Base-by-base conservation (phyloP, 2,329 filamentous ascomycete species). In the Leptographium radiaticola region DNA sequence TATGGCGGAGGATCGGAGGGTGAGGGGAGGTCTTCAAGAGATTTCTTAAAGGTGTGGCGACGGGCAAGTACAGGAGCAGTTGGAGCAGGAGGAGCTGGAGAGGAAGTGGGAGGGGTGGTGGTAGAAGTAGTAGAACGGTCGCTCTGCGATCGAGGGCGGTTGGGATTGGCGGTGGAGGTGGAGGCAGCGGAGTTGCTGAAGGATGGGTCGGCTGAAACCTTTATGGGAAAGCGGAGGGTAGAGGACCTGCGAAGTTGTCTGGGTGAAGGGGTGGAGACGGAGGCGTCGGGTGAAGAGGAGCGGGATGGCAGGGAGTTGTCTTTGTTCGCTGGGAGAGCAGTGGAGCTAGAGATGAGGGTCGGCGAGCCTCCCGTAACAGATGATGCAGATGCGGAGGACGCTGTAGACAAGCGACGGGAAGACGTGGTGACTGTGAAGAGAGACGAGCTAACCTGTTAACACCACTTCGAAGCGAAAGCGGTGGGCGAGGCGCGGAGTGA, bases 191-290 rank as follows among this genome's bases (percentile, higher is more conserved):
- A 18, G 53, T n/a, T 44, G 20, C 4, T 31, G 15, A 52, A 47
- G 12, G 56, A 49, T 15, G 55, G 51, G 18, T 57, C 55, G 48
- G 54, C 52, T 15, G 56, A 56, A 45, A 59, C 47, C 48, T 57
- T 57, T 43, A 59, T 55, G 36, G 58, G 58, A 44, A 59, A 58
- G 15, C 58, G 58, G 36, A 58, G 56, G 12, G 58, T 58, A 7
- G 58, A 59, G 6, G 58, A 53, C 20, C 58, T 30, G 20, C 58
- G 58, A 34, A 56, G 31, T 15, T 58, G 58, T 36, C 52, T 48
- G 7, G 51, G 53, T 20, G 55, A 55, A 12, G 48, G 42, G 18
- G 51, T 40, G 44, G 48, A 30, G 25, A 25, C 11, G 5, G 56
- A 34, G 9, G 53, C 47, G 12, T 48, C 42, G 2, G 55, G 39